Evolutionary conservation across 176 grass and related monocot species (phyloP).

Genomic region (Pharus latifolius): DNA sequence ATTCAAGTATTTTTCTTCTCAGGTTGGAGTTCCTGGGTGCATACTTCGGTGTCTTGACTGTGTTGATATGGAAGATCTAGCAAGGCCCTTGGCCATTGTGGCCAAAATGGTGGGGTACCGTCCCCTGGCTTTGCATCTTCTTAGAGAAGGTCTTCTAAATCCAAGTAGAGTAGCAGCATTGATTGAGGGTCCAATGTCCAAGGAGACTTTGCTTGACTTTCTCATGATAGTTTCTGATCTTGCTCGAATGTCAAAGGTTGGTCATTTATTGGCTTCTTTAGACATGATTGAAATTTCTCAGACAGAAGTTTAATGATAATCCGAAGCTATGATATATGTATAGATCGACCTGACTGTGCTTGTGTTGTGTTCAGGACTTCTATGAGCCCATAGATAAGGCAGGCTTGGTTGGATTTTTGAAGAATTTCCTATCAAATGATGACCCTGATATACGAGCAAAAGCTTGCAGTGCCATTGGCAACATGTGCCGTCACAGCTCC

Average conservation of each 20-base stretch:
- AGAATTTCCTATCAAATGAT: slow-evolving; percentile 49
- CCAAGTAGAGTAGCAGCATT: slow-evolving; percentile 51
- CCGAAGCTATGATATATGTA: not conserved
- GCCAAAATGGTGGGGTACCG: slow-evolving; percentile 95
- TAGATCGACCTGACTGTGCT: not conserved
- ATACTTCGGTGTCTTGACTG: slow-evolving; percentile 64
- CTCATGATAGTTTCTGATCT: slow-evolving; percentile 99
- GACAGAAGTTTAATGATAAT: not conserved
- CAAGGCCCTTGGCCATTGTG: slow-evolving; percentile 70
- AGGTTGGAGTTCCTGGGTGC: slow-evolving; percentile 66
- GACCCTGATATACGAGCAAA: slow-evolving; percentile 92
- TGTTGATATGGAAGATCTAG: slow-evolving; percentile 56
- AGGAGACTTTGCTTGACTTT: slow-evolving; percentile 77
- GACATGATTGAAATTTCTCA: not conserved
- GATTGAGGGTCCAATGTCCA: slow-evolving; percentile 37
- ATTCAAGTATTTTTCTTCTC: not conserved
- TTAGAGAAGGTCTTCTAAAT: slow-evolving; percentile 84
- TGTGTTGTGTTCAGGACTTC: slow-evolving; percentile 64
- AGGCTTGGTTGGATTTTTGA: slow-evolving; percentile 61
- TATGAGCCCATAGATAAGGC: slow-evolving; percentile 78
- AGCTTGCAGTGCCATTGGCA: slow-evolving; percentile 95
- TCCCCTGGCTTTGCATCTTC: slow-evolving; percentile 57
- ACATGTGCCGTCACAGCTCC: slow-evolving; percentile 87
- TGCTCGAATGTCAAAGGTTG: slow-evolving; percentile 96
- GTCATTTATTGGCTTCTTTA: not conserved